Base-by-base conservation (phyloP, 2,329 filamentous ascomycete genomes). In the Cercospora zeina region DNA sequence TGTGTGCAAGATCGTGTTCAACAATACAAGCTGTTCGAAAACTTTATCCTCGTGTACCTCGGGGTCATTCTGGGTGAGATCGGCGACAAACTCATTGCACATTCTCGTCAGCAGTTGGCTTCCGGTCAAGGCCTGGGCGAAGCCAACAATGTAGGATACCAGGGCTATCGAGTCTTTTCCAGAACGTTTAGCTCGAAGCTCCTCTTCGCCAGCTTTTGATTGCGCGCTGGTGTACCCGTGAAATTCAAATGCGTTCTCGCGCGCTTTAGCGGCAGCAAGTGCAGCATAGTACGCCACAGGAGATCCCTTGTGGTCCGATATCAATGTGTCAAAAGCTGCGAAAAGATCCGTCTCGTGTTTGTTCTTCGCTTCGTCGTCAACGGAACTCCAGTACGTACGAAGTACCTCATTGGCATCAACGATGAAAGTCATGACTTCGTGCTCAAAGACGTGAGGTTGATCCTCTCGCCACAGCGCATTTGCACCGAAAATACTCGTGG, bases 61-160 rank as follows among this genome's bases (percentile, higher is more conserved):
- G 54, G 77, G 70, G n/a, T 77, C 70, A 11, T 81, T 69, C 27
- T 82, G 79, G 2, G 84, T 87, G n/a, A 84, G 75, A 65, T 85
- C 82, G 13, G 85, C 82, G 51, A 88, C 76, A 33, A 87, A 70
- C 69, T 87, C 84, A 68, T 87, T 88, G 70, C 82, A 85, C 57
- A 85, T 74, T 62, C 81, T 77, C 61, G 78, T 79, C 36, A 83
- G 79, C 7, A 78, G 72, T 39, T 79, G 78, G 16, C 78, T 80
- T 4, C 77, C 75, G 1, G 80, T 72, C 4, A 87, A 75, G 2
- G 79, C 77, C 24, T 81, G 78, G 47, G 79, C 79, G 63, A 82
- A 78, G 2, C 80, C 79, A 45, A 77, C 75, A 33, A 87, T 67
- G 64, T 79, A 78, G 1, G 81, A 78, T 34, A 80, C 72, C 1